These are phyloP conservation scores for Buxus sempervirens DNA, from an alignment of 164 flowering plant species.

Conservation along the genomic window DNA sequence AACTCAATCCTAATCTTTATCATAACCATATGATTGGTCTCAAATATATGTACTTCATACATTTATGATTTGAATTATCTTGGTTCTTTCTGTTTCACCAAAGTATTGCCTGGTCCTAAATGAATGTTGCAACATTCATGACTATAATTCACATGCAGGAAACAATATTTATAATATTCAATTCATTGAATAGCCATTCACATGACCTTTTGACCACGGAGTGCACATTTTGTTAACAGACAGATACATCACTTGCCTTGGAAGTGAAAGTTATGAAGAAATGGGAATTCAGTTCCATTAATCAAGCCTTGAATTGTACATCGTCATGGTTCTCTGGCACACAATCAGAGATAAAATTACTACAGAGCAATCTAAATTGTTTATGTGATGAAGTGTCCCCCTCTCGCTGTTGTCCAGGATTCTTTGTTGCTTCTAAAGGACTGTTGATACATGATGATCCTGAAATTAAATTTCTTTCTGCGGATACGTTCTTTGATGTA, in stretches of 20 bases:
- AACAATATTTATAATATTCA: not conserved
- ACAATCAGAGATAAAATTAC: conserved; percentile 9
- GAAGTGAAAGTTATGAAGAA: conserved; percentile 32
- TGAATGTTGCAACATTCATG: not conserved
- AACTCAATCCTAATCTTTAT: not conserved
- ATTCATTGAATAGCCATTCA: not conserved
- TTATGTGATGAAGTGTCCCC: not conserved
- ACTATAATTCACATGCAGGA: not conserved
- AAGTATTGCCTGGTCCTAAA: not conserved
- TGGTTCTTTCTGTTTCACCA: not conserved
- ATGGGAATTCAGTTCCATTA: conserved; percentile 29
- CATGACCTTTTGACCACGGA: not conserved
- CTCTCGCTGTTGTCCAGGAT: conserved; percentile 7
- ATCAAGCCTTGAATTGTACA: conserved; percentile 23
- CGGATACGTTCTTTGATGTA: conserved; percentile 17
- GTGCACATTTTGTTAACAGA: conserved; percentile 16
- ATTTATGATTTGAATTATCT: not conserved
- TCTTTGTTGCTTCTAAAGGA: conserved; percentile 10
- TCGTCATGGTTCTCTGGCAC: conserved; percentile 30
- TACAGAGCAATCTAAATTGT: conserved; percentile 9
- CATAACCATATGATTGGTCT: not conserved
- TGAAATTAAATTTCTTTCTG: conserved; percentile 4
- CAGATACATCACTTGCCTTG: conserved; percentile 31
- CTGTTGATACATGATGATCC: conserved; percentile 5
- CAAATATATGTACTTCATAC: not conserved